Evolutionary conservation across 2,329 filamentous ascomycete species (phyloP), one percentile per base, ranked within the genome.

Genomic region (Fusarium nematophilum): DNA sequence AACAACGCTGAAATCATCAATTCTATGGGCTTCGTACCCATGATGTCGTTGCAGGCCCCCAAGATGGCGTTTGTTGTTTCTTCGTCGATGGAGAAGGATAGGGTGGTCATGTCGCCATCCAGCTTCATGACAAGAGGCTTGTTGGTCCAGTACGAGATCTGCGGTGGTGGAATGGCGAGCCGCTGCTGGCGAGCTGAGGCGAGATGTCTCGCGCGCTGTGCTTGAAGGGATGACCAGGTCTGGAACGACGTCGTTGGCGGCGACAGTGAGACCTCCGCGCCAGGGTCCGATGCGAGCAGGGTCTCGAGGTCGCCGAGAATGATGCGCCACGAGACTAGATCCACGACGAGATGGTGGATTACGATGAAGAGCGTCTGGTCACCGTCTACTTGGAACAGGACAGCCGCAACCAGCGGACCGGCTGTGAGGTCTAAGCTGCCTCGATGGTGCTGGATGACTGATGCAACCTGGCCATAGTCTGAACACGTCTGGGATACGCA

Each of bases 281-380:
- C 18, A 30, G 17, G 4, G 9, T 15, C 37, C 3, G 29, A 25
- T 18, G 42, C 14, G 8, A 53, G 36, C 3, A 57, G 36, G 10
- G 25, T 21, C 33, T 57, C 53, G 2, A 57, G 42, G 14, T 57
- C 42, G 34, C 42, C 26, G 7, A 57, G 53, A 5, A 57, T 47
- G 26, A 57, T 38, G 9, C 53, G 53, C 53, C 53, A 57, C 2
- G 53, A 57, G 9, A 57, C 47, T 6, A 45, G 14, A 37, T 57
- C 53, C 9, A 53, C 37, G 9, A 57, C 48, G n/a, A 57, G 53
- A 53, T 57, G 53, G 26, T 57, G 53, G 15, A 47, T 38, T 3
- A 34, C 38, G 8, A 57, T 47, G 7, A 53, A 57, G 18, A 53
- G 42, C 23, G 40, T 47, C 42, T 57, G 53, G 1, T 53, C 14